Evolutionary conservation across 2,329 filamentous ascomycete genomes (phyloP).

Genomic region (Sclerotinia borealis): DNA sequence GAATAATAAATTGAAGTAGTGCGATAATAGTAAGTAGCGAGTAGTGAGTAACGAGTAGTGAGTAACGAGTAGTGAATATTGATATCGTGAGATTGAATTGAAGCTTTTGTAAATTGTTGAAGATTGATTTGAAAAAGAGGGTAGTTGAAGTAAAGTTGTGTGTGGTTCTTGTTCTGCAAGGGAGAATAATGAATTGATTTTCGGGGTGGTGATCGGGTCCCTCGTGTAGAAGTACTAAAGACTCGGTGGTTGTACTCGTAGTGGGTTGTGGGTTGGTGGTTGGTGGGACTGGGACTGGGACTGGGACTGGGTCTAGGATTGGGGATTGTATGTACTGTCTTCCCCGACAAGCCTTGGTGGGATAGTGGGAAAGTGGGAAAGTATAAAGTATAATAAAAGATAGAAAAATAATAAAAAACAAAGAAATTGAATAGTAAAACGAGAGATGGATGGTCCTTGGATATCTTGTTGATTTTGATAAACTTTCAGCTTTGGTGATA

Average conservation of each 20-base stretch:
- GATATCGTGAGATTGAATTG: neutral
- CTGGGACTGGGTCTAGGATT: neutral
- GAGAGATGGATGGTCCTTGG: neutral
- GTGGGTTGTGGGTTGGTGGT: slow-evolving; percentile 1
- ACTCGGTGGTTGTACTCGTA: neutral
- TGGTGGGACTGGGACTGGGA: neutral
- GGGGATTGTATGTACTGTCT: neutral
- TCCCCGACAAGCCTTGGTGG: neutral
- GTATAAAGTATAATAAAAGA: too few relatives aligned
- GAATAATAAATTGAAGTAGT: neutral
- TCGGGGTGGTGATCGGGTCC: slow-evolving; percentile 6
- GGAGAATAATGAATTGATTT: slow-evolving; percentile 1
- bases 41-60: neutral
- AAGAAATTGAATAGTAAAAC: neutral
- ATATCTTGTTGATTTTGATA: neutral
- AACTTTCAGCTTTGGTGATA: neutral
- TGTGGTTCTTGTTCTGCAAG: neutral
- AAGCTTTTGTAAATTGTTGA: neutral
- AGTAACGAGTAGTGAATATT: neutral
- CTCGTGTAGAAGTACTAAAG: neutral
- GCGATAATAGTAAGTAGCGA: neutral
- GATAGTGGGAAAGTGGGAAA: neutral
- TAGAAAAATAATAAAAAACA: too few relatives aligned
- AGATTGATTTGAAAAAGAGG: neutral
- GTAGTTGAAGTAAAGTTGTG: neutral